Evolutionary conservation across 192 early-diverging fungal genomes (phyloP), one percentile per base, ranked within the genome.

Genomic region (Linnemannia zychae): DNA sequence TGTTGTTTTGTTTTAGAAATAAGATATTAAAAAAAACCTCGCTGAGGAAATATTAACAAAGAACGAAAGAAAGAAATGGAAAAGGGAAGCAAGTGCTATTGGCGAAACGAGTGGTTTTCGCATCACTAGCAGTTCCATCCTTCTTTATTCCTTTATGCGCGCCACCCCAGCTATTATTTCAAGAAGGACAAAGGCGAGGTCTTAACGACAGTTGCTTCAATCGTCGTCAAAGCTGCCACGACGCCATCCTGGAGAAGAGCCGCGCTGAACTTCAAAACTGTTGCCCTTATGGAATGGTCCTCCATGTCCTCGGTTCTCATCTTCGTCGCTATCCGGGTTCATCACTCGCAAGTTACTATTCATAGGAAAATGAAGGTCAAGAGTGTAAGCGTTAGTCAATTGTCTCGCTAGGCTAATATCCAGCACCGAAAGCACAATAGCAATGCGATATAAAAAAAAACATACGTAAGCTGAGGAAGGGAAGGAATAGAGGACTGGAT

Each of bases 141-240:
- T 44, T 71, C 40, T 31, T 36, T 44, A 44, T 71, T 47, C 40
- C 24, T 48, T 6, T 44, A 9, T 9, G 40, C 40, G 40, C n/a
- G n/a, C n/a, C n/a, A n/a, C n/a, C 40, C 40, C 40, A 6, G 40
- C 40, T 6, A 9, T 44, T 44, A 6, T 44, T 44, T 44, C 9
- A 3, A 44, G 9, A 44, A 44, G 40, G 40, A 9, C n/a, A 34
- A 18, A 57, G 33, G 18, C 40, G 40, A 9, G 40, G 9, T 44
- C n/a, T 3, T 72, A 31, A 57, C 31, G 28, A 37, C 50, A 15
- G 17, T 50, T 28, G 34, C 13, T n/a, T 84, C 52, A 84, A 72
- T 84, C 81, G 36, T 84, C 81, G 33, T 84, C 81, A 71, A 84
- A 84, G 47, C 81, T 84, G 34, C 81, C 81, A 52, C 81, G 81